Percentiles rank a stretch among this genome's conserved stretches.
These are phyloP conservation scores for Bryoerythrophyllum caledonicum DNA, from an alignment of 225 moss, liverwort and hornwort species.

Conservation along the genomic window DNA sequence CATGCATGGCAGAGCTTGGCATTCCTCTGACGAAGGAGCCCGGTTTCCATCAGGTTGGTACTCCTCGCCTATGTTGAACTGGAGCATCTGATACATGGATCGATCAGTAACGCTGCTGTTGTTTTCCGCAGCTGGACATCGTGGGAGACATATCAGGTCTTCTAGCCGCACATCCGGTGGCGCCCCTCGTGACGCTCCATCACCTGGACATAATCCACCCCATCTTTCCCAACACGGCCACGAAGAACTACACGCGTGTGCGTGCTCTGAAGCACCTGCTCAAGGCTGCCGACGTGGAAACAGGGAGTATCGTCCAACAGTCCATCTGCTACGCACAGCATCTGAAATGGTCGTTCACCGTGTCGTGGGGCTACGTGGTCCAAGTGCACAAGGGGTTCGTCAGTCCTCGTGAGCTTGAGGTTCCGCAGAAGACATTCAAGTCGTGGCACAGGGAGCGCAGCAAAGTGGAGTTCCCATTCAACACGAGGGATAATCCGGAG, in stretches of 20 bases:
- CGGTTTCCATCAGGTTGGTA: constrained; percentile 55
- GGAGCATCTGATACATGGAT: no score
- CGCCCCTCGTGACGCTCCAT: constrained; percentile 50
- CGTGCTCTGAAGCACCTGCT: constrained; percentile 43
- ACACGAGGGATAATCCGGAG: constrained; percentile 45
- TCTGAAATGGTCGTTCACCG: constrained; percentile 44
- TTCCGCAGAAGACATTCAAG: constrained; percentile 47
- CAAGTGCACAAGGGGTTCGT: constrained; percentile 53
- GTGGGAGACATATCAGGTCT: constrained; percentile 50
- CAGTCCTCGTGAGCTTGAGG: constrained; percentile 48
- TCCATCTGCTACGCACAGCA: constrained; percentile 48
- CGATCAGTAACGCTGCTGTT: background rate
- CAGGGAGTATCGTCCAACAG: constrained; percentile 48
- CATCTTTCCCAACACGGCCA: constrained; percentile 45
- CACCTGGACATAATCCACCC: constrained; percentile 50
- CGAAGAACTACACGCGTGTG: constrained; percentile 40
- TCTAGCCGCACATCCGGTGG: constrained; percentile 51
- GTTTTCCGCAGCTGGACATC: constrained; percentile 46
- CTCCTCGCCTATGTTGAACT: no score
- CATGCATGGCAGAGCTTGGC: constrained; percentile 65
- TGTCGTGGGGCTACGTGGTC: constrained; percentile 58
- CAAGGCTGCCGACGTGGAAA: constrained; percentile 37
- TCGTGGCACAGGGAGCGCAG: constrained; percentile 55
- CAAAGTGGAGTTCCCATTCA: constrained; percentile 54
- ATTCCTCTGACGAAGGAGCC: constrained; percentile 58